Base-by-base conservation (phyloP, 768 basidiomycete genomes). In the Mycena kentingensis region DNA sequence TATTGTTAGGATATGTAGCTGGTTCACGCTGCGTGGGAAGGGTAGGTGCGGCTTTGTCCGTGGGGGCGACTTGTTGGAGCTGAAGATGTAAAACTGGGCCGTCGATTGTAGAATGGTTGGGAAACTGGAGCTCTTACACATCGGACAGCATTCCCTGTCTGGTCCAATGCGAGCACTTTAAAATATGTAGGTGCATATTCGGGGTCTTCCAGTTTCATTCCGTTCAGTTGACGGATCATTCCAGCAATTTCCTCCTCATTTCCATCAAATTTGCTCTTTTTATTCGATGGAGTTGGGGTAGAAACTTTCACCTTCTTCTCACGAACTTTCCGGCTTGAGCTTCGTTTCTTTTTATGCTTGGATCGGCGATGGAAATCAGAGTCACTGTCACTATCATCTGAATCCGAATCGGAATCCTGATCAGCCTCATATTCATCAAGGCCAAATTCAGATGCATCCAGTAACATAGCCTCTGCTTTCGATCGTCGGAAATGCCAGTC, bases 171-270 rank as follows among this genome's bases (percentile, higher is more conserved):
- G 3, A 45, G 10, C 10, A 46, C 47, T 34, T 49, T 35, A 18
- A 45, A 57, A 25, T 54, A 57, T 5, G 47, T 31, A 3, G 52
- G 19, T 25, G 36, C 37, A 49, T 60, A 57, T 3, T 47, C 46
- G 2, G 51, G 34, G 26, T 60, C 55, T 2, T 50, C 42, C 0
- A 57, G 4, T 7, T 35, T 37, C 51, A 57, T 60, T n/a, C 25
- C 44, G 39, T 51, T 52, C 10, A 57, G 28, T 37, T 57, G 45
- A 3, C 46, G n/a, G 8, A 60, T 50, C 2, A 60, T 16, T 6
- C 41, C 48, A 26, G 49, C 35, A 6, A 59, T 53, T 32, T 59
- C 57, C 16, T 49, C 50, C 3, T 41, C 50, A 18, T 21, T 43
- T 3, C 42, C 50, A 5, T 7, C n/a, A 21, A 32, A 32, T 31